phyloP scores from a whole-genome alignment of 768 basidiomycete species.

The Nidularia sp. region DNA sequence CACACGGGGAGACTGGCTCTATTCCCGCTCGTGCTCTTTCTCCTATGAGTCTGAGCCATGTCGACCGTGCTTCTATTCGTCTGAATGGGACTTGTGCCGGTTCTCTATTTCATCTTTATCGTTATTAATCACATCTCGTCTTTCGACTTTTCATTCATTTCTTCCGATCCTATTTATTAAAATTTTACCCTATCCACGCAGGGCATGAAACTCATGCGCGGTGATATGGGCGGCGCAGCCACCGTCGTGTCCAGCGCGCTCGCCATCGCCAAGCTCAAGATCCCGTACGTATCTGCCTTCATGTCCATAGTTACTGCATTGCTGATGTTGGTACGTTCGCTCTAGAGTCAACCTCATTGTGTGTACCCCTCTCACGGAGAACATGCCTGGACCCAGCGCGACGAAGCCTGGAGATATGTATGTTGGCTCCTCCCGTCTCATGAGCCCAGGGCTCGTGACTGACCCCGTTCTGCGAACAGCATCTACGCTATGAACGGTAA shows the following conservation, averaged over 20 bases:
- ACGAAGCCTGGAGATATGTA: conserved; percentile 85
- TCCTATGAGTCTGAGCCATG: too few species aligned
- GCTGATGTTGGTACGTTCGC: not conserved
- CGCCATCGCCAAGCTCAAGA: conserved; percentile 74
- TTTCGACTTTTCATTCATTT: too few species aligned
- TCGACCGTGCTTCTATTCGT: too few species aligned
- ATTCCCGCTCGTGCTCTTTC: too few species aligned
- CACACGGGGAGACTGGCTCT: too few species aligned
- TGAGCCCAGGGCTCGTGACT: not conserved
- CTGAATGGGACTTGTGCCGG: too few species aligned
- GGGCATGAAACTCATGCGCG: conserved; percentile 85
- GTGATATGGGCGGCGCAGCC: conserved; percentile 89
- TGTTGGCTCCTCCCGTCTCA: conserved; percentile 12
- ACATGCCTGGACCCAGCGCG: conserved; percentile 74
- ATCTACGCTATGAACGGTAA: conserved; percentile 88
- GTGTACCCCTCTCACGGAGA: conserved; percentile 75
- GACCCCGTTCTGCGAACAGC: conserved; percentile 24
- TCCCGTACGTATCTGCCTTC: conserved; percentile 53
- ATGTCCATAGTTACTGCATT: not conserved
- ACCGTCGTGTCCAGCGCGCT: conserved; percentile 67
- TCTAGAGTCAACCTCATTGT: conserved; percentile 71
- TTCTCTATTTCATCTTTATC: too few species aligned
- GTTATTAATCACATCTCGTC: too few species aligned
- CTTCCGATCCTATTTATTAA: too few species aligned
- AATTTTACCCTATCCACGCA: conserved; percentile 13